Percentiles rank a stretch among this genome's conserved stretches.
These are phyloP conservation scores for Coemansia interrupta DNA, from an alignment of 192 early-diverging fungal species.

Conservation along the genomic window DNA sequence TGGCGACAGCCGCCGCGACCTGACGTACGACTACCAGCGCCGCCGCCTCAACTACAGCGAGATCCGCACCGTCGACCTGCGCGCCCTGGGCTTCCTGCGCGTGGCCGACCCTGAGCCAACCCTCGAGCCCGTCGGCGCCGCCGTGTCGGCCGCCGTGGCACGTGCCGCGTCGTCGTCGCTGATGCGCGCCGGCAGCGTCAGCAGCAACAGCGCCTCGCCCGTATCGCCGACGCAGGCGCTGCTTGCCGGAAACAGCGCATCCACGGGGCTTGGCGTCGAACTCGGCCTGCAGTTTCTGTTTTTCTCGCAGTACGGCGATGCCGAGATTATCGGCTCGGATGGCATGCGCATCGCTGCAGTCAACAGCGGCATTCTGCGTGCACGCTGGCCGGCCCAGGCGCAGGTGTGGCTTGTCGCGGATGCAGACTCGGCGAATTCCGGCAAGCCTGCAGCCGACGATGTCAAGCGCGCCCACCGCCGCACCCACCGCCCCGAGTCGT, in stretches of 20 bases:
- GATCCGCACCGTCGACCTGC: constrained; percentile 65
- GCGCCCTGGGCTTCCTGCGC: constrained; percentile 67
- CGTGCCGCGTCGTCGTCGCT: constrained; percentile 11
- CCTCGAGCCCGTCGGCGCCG: constrained; percentile 37
- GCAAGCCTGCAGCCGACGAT: constrained; percentile 15
- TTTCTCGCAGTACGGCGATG: constrained; percentile 45
- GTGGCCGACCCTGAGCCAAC: constrained; percentile 27
- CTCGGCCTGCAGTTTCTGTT: constrained; percentile 46
- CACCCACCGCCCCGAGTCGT: constrained; percentile 32
- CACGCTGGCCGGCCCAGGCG: constrained; percentile 49
- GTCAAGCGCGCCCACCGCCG: constrained; percentile 4
- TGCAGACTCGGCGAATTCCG: constrained; percentile 4
- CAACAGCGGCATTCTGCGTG: constrained; percentile 46
- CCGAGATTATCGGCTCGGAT: constrained; percentile 33
- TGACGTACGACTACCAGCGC: constrained; percentile 74
- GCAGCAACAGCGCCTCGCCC: constrained; percentile 8
- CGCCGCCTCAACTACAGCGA: constrained; percentile 78
- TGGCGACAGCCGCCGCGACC: constrained; percentile 63
- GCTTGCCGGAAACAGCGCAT: constrained; percentile 1
- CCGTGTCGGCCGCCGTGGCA: constrained; percentile 21
- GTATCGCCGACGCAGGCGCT: not conserved
- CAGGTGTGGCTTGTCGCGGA: constrained; percentile 31
- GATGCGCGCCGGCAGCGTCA: constrained; percentile 7
- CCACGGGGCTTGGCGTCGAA: constrained; percentile 22
- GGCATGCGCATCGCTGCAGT: constrained; percentile 22